phyloP scores from a whole-genome alignment of 129 eudicot species.

The Helianthus tuberosus region DNA sequence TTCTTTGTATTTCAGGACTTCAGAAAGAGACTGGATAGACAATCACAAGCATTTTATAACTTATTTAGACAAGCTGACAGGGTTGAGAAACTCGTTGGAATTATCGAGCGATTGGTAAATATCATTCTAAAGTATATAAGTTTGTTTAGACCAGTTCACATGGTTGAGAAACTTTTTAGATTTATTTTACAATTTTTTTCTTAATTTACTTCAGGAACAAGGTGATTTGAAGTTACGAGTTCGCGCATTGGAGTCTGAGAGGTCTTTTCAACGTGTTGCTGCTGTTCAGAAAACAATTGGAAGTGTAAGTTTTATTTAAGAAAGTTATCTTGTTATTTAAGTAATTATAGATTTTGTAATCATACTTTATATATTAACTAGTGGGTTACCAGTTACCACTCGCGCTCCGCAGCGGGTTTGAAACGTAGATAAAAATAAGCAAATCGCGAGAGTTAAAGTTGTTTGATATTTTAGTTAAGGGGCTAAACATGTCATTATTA shows the following conservation, averaged over 20 bases:
- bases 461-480: no score
- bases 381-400: no score
- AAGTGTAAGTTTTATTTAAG: conserved; percentile 57
- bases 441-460: no score
- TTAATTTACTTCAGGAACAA: conserved; percentile 65
- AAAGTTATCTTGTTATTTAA: neutral
- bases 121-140: conserved; percentile 7
- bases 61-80: conserved; percentile 98
- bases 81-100: conserved; percentile 80
- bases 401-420: no score
- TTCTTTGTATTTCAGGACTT: conserved; percentile 65
- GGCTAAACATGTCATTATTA: no score
- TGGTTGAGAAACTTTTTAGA: conserved; percentile 43
- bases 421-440: no score
- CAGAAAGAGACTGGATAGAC: conserved; percentile 88
- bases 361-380: no score
- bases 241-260: conserved; percentile 92
- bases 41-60: conserved; percentile 84
- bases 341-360: no score
- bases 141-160: neutral
- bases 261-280: conserved; percentile 99
- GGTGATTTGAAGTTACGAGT: conserved; percentile 98
- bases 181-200: neutral
- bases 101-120: conserved; percentile 86
- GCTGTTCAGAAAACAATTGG: conserved; percentile 90